Base-by-base conservation (phyloP, 1,139 yeast genomes). In the Saccharomyces hybrid region DNA sequence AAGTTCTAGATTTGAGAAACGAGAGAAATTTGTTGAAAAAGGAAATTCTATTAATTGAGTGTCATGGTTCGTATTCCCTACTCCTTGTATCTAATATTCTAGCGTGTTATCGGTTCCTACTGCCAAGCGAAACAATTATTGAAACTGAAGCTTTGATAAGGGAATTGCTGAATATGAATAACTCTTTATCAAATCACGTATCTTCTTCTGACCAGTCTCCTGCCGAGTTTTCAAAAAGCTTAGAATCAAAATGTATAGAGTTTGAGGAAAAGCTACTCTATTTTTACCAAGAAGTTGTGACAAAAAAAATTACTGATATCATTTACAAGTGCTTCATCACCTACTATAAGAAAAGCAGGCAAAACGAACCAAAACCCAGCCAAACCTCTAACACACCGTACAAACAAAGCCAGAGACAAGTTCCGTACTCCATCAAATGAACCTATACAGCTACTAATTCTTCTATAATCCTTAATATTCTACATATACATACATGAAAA, bases 271-370 rank as follows among this genome's bases (percentile, higher is more conserved):
- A 53, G 20, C 56, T 63, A 7, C 32, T 55, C 11, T 47, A 49
- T 11, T 64, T 64, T 48, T 64, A 60, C 50, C 57, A 57, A 27
- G 59, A 61, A 11, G 50, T 61, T 49, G 66, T 64, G 47, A 61
- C 53, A 28, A 50, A 53, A 26, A 52, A 57, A 31, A 58, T 63
- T 28, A 47, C 63, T 30, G 63, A 64, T 32, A 5, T 38, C 23
- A 38, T 38, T 38, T 38, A 38, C n/a, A 38, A 38, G 13, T 38
- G 44, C 25, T 38, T 38, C 5, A 38, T 38, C 13, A 38, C 5
- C 11, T 38, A 38, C 5, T 38, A 38, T n/a, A 38, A 38, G 44
- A 38, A 38, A 20, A 38, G 44, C 5, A 38, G 44, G 44, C 44
- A 38, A 38, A 38, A 4, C 3, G 44, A 38, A 5, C 44, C 25